phyloP scores from a whole-genome alignment of 2,329 filamentous ascomycete species.

The Aspergillus thermomutatus region DNA sequence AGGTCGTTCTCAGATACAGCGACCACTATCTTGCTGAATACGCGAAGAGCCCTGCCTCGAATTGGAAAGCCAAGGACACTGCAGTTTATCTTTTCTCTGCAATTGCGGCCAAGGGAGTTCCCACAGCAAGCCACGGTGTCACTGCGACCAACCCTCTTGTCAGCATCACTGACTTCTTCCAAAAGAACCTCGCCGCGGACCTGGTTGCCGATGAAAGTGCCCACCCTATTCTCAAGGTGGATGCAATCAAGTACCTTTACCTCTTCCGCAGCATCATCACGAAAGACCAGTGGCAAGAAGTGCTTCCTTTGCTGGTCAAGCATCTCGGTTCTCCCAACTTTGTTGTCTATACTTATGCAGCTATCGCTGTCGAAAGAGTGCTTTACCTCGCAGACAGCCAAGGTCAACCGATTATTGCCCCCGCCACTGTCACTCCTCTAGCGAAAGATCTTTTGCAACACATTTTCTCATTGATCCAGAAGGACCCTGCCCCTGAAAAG shows the following conservation, averaged over 20 bases:
- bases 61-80: slow-evolving; percentile 98
- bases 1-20: slow-evolving; percentile 83
- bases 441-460: slow-evolving; percentile 85
- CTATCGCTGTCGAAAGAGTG: slow-evolving; percentile 92
- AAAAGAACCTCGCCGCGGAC: slow-evolving; percentile 86
- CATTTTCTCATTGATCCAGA: slow-evolving; percentile 86
- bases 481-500: slow-evolving; percentile 79
- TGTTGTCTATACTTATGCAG: slow-evolving; percentile 95
- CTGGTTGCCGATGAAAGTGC: slow-evolving; percentile 66
- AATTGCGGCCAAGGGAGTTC: slow-evolving; percentile 84
- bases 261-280: slow-evolving; percentile 93
- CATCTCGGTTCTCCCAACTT: slow-evolving; percentile 89
- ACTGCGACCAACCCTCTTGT: slow-evolving; percentile 84
- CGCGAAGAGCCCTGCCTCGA: slow-evolving; percentile 61
- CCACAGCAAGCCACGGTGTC: slow-evolving; percentile 84
- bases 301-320: slow-evolving; percentile 84
- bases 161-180: slow-evolving; percentile 91
- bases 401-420: slow-evolving; percentile 74
- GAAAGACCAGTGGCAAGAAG: slow-evolving; percentile 85
- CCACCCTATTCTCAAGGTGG: slow-evolving; percentile 88
- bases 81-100: slow-evolving; percentile 96
- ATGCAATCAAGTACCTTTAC: slow-evolving; percentile 97
- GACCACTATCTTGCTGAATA: slow-evolving; percentile 76
- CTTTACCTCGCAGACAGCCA: slow-evolving; percentile 76
- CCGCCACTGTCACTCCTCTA: slow-evolving; percentile 73